These are phyloP conservation scores for Trifolium fragiferum DNA, from an alignment of 306 rosid genomes.

Conservation along the genomic window DNA sequence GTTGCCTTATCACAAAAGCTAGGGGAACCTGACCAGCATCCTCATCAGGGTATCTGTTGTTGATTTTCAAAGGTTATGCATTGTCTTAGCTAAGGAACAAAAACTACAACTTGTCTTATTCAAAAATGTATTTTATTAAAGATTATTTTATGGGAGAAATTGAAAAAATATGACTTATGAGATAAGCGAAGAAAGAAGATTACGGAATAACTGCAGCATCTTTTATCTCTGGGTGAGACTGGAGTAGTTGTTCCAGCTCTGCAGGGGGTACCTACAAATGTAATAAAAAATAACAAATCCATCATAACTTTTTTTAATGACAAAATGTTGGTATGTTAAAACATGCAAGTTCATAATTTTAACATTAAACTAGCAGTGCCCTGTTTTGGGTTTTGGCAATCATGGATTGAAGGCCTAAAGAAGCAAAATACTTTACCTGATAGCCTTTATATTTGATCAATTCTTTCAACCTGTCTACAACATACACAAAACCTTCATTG, in stretches of 20 bases:
- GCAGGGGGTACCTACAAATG: slow-evolving; percentile 69
- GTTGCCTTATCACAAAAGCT: slow-evolving; percentile 61
- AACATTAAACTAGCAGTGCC: neutral
- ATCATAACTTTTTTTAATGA: neutral
- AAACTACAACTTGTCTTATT: neutral
- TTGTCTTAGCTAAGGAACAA: neutral
- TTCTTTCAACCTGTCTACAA: slow-evolving; percentile 66
- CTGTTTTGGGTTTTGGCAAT: neutral
- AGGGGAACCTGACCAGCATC: slow-evolving; percentile 81
- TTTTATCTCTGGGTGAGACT: slow-evolving; percentile 56
- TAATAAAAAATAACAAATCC: neutral
- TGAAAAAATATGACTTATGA: neutral
- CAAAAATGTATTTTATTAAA: neutral
- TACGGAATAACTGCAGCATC: slow-evolving; percentile 79
- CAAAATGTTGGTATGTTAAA: neutral
- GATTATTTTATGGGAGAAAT: neutral
- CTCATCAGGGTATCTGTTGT: slow-evolving; percentile 65
- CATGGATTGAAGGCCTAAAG: neutral
- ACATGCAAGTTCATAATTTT: neutral
- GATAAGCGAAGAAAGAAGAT: neutral
- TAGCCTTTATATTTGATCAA: slow-evolving; percentile 68
- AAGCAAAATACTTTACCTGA: slow-evolving; percentile 42
- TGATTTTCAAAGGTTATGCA: neutral
- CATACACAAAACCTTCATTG: slow-evolving; percentile 55
- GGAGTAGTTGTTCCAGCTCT: slow-evolving; percentile 70